Percentiles rank a stretch among this genome's conserved stretches.
Conservation (phyloP, 352 stramenopile genomes). For the Phytophthora quininea region DNA sequence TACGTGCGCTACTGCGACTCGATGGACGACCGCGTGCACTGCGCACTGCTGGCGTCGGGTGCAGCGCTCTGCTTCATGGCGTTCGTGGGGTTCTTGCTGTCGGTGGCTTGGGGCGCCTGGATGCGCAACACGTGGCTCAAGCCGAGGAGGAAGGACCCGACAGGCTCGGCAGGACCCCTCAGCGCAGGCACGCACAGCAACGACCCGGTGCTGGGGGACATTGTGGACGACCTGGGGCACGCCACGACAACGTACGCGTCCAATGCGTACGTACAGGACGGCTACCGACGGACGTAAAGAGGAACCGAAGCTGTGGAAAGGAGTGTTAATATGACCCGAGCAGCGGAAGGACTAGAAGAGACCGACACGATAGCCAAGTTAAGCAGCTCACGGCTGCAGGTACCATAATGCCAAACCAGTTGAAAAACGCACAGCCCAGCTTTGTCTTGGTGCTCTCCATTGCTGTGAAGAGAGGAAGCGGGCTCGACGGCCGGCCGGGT, state of each 20-base stretch:
- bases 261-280: constrained; percentile 35
- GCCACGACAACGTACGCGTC: constrained; percentile 32
- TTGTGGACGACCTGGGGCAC: constrained; percentile 29
- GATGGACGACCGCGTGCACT: constrained; percentile 50
- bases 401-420: constrained; percentile 35
- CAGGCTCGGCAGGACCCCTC: constrained; percentile 4
- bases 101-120: constrained; percentile 66
- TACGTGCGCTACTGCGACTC: constrained; percentile 70
- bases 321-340: constrained; percentile 32
- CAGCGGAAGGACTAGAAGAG: constrained; percentile 3
- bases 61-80: constrained; percentile 64
- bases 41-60: constrained; percentile 48
- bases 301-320: background rate
- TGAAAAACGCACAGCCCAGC: background rate
- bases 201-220: constrained; percentile 25
- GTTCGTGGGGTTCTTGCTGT: constrained; percentile 66
- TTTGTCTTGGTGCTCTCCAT: too few relatives aligned
- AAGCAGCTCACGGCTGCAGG: constrained; percentile 14
- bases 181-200: background rate
- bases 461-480: too few relatives aligned
- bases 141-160: constrained; percentile 20
- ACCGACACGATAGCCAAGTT: constrained; percentile 12
- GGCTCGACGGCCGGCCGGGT: too few relatives aligned
- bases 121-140: constrained; percentile 45
- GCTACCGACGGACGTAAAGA: constrained; percentile 24